Percentiles rank a stretch among this genome's conserved stretches.
phyloP scores from a whole-genome alignment of 768 basidiomycete genomes.

The Kwoniella europaea region DNA sequence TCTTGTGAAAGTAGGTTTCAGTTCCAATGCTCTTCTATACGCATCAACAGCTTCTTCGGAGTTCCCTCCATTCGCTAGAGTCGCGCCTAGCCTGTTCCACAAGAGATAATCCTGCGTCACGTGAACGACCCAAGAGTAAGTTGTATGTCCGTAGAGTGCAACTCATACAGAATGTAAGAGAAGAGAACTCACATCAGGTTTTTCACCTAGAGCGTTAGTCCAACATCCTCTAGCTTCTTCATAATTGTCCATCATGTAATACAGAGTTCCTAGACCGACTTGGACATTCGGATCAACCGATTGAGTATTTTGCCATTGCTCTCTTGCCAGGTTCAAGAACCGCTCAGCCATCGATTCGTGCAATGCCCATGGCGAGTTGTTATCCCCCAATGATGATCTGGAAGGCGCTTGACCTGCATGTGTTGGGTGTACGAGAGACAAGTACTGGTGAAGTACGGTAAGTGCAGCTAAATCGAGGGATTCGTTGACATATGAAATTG shows the following conservation, averaged over 20 bases:
- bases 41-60: constrained; percentile 81
- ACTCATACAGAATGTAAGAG: neutral
- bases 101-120: constrained; percentile 76
- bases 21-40: constrained; percentile 84
- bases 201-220: constrained; percentile 76
- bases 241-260: constrained; percentile 85
- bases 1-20: constrained; percentile 93
- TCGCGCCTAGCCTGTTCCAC: constrained; percentile 95
- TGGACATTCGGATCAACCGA: constrained; percentile 86
- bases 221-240: constrained; percentile 93
- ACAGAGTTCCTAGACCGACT: constrained; percentile 87
- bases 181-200: constrained; percentile 68
- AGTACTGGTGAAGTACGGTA: constrained; percentile 82
- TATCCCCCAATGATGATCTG: constrained; percentile 24
- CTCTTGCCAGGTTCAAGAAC: constrained; percentile 80
- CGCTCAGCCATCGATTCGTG: constrained; percentile 78
- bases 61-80: constrained; percentile 88
- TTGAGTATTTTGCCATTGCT: constrained; percentile 72
- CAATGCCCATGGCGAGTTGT: constrained; percentile 70
- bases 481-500: constrained; percentile 96
- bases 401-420: constrained; percentile 61
- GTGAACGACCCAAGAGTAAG: no score
- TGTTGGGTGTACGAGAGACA: constrained; percentile 66
- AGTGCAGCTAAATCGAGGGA: constrained; percentile 84
- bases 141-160: no score